phyloP scores from a whole-genome alignment of 2,329 filamentous ascomycete species.

The Calcarisporium arbuscula region DNA sequence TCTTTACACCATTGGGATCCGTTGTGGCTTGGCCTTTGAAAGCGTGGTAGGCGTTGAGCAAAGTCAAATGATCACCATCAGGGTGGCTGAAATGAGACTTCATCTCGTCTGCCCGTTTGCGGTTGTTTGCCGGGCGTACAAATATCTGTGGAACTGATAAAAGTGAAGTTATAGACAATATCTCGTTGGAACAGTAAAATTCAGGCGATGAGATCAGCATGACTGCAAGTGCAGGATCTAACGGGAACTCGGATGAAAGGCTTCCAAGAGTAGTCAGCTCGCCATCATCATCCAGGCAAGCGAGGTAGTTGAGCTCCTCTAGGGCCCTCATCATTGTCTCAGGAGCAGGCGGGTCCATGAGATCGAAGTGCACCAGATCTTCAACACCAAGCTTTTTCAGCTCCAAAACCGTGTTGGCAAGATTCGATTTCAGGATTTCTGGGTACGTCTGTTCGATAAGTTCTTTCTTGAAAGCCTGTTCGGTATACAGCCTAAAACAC shows the following conservation, averaged over 20 bases:
- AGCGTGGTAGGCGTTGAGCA: conserved; percentile 96
- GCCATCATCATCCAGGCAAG: conserved; percentile 93
- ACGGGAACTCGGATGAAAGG: conserved; percentile 87
- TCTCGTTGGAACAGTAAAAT: conserved; percentile 98
- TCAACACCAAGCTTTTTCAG: conserved; percentile 95
- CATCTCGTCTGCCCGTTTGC: conserved; percentile 95
- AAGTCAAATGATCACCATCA: conserved; percentile 91
- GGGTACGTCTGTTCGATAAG: conserved; percentile 96
- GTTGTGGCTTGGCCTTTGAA: conserved; percentile 67
- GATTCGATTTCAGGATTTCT: conserved; percentile 89
- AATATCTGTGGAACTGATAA: conserved; percentile 94
- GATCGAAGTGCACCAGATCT: conserved; percentile 94
- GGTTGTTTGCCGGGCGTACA: conserved; percentile 74
- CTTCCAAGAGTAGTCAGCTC: conserved; percentile 81
- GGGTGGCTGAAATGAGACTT: conserved; percentile 88
- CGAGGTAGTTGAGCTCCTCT: conserved; percentile 95
- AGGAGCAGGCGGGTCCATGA: conserved; percentile 96
- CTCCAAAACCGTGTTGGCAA: conserved; percentile 91
- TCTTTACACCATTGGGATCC: conserved; percentile 64
- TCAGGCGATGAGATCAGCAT: conserved; percentile 98
- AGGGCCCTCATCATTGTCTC: conserved; percentile 98
- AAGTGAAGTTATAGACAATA: conserved; percentile 87
- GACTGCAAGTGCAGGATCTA: conserved; percentile 89
- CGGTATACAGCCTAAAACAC: conserved; percentile 95
- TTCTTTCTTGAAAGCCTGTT: conserved; percentile 94